Evolutionary conservation across 306 rosid genomes (phyloP).

Genomic region (Cajanus cajan): DNA sequence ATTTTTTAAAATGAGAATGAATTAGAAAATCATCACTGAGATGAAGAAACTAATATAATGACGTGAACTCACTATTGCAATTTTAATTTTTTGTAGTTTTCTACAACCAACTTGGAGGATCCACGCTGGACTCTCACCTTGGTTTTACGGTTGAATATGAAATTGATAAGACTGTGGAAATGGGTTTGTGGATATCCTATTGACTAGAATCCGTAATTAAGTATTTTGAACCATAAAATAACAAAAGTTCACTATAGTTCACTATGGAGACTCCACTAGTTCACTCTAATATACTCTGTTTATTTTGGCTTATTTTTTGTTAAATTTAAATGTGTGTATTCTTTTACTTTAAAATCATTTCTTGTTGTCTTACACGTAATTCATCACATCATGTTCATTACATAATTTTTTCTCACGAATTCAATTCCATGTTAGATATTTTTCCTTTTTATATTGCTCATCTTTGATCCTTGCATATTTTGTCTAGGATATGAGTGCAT

Average conservation of each 20-base stretch:
- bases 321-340: background rate
- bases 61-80: constrained; percentile 29
- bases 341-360: background rate
- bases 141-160: constrained; percentile 96
- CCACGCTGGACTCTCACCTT: constrained; percentile 87
- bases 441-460: background rate
- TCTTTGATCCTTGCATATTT: background rate
- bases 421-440: constrained; percentile 10
- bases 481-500: background rate
- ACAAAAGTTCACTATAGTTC: background rate
- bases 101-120: constrained; percentile 84
- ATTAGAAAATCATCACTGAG: background rate
- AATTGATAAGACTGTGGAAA: constrained; percentile 68
- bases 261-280: background rate
- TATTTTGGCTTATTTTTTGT: background rate
- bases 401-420: background rate
- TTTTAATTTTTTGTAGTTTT: constrained; percentile 57
- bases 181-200: constrained; percentile 48
- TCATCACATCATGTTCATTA: background rate
- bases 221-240: background rate
- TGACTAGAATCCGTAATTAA: background rate
- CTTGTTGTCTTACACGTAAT: background rate
- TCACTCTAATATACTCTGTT: background rate
- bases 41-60: constrained; percentile 16
- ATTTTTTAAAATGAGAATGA: constrained; percentile 17